These are phyloP conservation scores for Cardamine chenopodiifolia DNA, from an alignment of 345 rosid species.

Conservation along the genomic window DNA sequence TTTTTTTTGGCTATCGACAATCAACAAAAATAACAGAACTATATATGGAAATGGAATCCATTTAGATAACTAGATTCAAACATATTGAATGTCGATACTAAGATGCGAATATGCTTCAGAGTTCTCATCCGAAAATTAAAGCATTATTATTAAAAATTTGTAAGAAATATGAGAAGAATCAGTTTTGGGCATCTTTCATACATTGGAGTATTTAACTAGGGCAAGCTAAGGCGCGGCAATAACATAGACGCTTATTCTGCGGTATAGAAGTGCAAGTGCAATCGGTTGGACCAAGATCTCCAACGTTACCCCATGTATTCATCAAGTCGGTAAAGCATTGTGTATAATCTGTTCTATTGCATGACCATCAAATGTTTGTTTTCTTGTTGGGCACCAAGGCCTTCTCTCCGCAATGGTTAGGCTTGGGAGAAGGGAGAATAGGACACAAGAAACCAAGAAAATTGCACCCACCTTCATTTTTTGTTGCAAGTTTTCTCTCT, in stretches of 20 bases:
- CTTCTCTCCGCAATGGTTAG: slow-evolving; percentile 6
- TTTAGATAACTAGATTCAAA: not conserved
- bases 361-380: slow-evolving; percentile 30
- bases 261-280: slow-evolving; percentile 33
- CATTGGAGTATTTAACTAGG: not conserved
- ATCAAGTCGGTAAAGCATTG: slow-evolving; percentile 28
- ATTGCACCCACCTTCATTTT: not conserved
- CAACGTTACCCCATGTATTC: not conserved
- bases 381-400: slow-evolving; percentile 32
- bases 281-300: slow-evolving; percentile 28
- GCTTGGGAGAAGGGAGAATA: not conserved
- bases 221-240: slow-evolving; percentile 25
- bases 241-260: slow-evolving; percentile 23
- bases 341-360: slow-evolving; percentile 12
- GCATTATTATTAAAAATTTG: not conserved
- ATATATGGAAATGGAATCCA: not conserved
- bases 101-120: not conserved
- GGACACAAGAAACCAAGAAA: not conserved
- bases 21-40: not conserved
- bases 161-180: not conserved
- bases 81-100: not conserved
- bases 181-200: not conserved
- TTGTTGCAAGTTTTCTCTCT: not conserved
- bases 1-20: not conserved
- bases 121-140: not conserved